Conservation (phyloP, 208 protist species). For the Leishmania braziliensis region DNA sequence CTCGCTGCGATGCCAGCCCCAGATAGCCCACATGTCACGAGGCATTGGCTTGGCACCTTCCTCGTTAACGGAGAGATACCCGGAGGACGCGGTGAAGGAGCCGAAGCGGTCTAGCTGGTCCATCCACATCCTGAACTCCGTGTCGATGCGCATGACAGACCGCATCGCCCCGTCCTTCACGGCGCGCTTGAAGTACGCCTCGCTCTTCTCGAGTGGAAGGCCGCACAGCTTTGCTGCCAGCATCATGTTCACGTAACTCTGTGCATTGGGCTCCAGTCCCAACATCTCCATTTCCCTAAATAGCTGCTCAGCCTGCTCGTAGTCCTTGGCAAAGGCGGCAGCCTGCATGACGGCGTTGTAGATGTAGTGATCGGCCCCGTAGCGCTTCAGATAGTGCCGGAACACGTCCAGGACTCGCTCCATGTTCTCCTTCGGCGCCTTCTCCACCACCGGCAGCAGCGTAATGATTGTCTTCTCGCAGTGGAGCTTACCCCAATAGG, state of each 20-base stretch:
- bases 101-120: slow-evolving; percentile 88
- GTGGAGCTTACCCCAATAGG: slow-evolving; percentile 80
- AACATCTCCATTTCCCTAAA: slow-evolving; percentile 74
- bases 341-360: slow-evolving; percentile 94
- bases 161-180: slow-evolving; percentile 58
- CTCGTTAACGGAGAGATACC: slow-evolving; percentile 81
- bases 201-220: slow-evolving; percentile 56
- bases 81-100: slow-evolving; percentile 74
- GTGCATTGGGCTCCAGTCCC: slow-evolving; percentile 82
- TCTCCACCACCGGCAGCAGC: slow-evolving; percentile 81
- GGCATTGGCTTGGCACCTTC: slow-evolving; percentile 87
- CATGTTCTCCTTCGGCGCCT: slow-evolving; percentile 70
- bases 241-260: slow-evolving; percentile 94
- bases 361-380: slow-evolving; percentile 90
- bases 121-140: slow-evolving; percentile 92
- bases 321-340: slow-evolving; percentile 79
- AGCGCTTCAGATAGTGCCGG: slow-evolving; percentile 85
- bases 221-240: slow-evolving; percentile 66
- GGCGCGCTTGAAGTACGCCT: slow-evolving; percentile 77
- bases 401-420: slow-evolving; percentile 74
- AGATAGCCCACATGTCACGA: slow-evolving; percentile 86
- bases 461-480: slow-evolving; percentile 84
- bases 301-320: slow-evolving; percentile 62
- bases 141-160: slow-evolving; percentile 86
- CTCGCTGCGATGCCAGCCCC: slow-evolving; percentile 88